phyloP scores from a whole-genome alignment of 2,329 filamentous ascomycete species.

The Elsinoe perseae region DNA sequence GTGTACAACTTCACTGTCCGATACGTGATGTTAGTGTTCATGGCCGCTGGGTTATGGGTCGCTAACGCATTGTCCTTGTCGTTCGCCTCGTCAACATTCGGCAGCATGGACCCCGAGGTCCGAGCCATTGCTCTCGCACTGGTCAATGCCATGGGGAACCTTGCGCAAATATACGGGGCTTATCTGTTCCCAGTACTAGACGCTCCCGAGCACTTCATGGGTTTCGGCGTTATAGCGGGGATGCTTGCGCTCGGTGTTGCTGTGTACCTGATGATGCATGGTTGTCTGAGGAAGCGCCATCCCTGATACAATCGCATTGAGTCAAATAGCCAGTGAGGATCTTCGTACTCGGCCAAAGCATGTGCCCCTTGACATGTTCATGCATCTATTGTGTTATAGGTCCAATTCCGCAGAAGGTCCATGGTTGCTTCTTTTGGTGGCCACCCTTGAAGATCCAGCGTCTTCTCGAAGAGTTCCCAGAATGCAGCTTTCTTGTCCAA shows the following conservation, averaged over 20 bases:
- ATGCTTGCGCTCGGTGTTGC: slow-evolving; percentile 8
- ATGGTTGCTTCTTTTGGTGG: neutral
- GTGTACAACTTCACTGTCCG: slow-evolving; percentile 47
- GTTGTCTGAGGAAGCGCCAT: neutral
- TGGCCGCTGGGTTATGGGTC: slow-evolving; percentile 49
- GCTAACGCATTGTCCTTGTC: slow-evolving; percentile 46
- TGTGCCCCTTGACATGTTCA: neutral
- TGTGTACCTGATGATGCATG: slow-evolving; percentile 9
- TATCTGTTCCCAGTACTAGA: slow-evolving; percentile 45
- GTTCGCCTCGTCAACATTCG: slow-evolving; percentile 47
- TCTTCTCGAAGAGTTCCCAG: neutral
- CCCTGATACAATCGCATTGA: neutral
- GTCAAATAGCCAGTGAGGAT: no score
- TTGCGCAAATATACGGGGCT: slow-evolving; percentile 50
- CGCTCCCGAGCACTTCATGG: slow-evolving; percentile 43
- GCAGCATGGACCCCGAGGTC: slow-evolving; percentile 42
- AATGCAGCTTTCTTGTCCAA: neutral
- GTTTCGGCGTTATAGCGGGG: slow-evolving; percentile 33
- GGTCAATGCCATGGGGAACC: slow-evolving; percentile 48
- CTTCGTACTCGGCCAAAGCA: no score
- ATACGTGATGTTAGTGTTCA: slow-evolving; percentile 49
- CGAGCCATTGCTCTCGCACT: slow-evolving; percentile 47
- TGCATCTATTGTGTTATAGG: neutral
- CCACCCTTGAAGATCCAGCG: neutral
- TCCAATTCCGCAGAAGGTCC: neutral